Conservation (phyloP, 768 basidiomycete species). For the Lactarius pseudohatsudake region DNA sequence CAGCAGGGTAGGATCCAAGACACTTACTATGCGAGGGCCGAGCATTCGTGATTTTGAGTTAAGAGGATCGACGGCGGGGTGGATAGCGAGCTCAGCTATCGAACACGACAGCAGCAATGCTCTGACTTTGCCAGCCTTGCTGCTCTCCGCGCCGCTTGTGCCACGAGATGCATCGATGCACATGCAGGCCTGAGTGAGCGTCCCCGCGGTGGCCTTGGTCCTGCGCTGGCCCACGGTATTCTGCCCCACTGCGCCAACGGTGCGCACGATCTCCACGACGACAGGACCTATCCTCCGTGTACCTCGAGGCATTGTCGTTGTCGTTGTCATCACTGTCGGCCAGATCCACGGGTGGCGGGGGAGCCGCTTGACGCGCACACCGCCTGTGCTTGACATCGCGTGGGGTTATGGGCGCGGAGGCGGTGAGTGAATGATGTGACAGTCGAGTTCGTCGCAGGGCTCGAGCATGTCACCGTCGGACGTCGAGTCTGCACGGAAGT, state of each 20-base stretch:
- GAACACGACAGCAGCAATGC: too few relatives aligned
- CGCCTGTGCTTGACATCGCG: slow-evolving; percentile 25
- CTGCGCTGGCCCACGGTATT: slow-evolving; percentile 27
- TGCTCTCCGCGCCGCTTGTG: too few relatives aligned
- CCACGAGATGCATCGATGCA: too few relatives aligned
- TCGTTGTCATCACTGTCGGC: slow-evolving; percentile 31
- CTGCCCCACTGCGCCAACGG: slow-evolving; percentile 25
- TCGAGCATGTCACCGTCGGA: slow-evolving; percentile 63
- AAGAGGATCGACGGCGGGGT: too few relatives aligned
- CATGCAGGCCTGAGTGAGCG: background rate
- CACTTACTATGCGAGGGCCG: too few relatives aligned
- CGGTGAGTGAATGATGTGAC: slow-evolving; percentile 43
- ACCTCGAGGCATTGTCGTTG: slow-evolving; percentile 32
- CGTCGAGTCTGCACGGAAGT: slow-evolving; percentile 76
- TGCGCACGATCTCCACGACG: slow-evolving; percentile 35
- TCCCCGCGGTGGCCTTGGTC: slow-evolving; percentile 20
- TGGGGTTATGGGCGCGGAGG: background rate
- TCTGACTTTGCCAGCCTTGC: too few relatives aligned
- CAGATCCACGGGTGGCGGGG: slow-evolving; percentile 20
- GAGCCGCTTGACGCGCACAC: slow-evolving; percentile 33
- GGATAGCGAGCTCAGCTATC: too few relatives aligned
- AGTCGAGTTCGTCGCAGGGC: slow-evolving; percentile 57
- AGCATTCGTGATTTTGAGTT: too few relatives aligned
- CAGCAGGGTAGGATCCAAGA: too few relatives aligned
- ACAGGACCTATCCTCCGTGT: slow-evolving; percentile 35